phyloP scores from a whole-genome alignment of 306 rosid genomes.

The Citrullus amarus region DNA sequence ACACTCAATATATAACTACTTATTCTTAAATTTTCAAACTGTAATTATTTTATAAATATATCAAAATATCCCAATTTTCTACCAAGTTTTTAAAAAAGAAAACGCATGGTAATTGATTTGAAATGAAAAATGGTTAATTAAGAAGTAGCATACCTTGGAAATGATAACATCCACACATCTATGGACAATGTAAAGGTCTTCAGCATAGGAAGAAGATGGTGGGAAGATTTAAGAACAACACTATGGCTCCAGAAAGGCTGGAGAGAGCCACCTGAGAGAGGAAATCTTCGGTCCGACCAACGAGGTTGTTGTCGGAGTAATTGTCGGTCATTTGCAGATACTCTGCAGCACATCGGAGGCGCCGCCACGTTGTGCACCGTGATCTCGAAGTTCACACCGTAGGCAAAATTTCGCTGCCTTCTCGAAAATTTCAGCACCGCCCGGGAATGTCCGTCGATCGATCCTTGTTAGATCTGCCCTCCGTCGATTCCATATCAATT shows the following conservation, averaged over 20 bases:
- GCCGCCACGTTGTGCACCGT: conserved; percentile 62
- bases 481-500: conserved; percentile 50
- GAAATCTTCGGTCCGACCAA: conserved; percentile 59
- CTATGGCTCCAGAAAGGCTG: conserved; percentile 42
- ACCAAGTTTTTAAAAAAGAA: too few relatives aligned
- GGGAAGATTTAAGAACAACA: conserved; percentile 55
- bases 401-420: conserved; percentile 83
- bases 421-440: conserved; percentile 78
- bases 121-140: too few relatives aligned
- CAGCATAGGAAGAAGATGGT: conserved; percentile 44
- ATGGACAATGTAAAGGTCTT: conserved; percentile 30
- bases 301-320: conserved; percentile 53
- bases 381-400: conserved; percentile 84
- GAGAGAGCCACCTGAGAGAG: conserved; percentile 54
- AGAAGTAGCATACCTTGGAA: conserved; percentile 12
- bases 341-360: conserved; percentile 69
- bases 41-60: too few relatives aligned
- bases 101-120: too few relatives aligned
- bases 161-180: conserved; percentile 43
- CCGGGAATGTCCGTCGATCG: conserved; percentile 61
- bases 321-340: conserved; percentile 71
- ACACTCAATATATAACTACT: too few relatives aligned
- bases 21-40: too few relatives aligned
- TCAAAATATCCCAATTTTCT: too few relatives aligned
- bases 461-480: conserved; percentile 51